Evolutionary conservation across 192 early-diverging fungal species (phyloP).

Genomic region (Entomortierella chlamydospora): DNA sequence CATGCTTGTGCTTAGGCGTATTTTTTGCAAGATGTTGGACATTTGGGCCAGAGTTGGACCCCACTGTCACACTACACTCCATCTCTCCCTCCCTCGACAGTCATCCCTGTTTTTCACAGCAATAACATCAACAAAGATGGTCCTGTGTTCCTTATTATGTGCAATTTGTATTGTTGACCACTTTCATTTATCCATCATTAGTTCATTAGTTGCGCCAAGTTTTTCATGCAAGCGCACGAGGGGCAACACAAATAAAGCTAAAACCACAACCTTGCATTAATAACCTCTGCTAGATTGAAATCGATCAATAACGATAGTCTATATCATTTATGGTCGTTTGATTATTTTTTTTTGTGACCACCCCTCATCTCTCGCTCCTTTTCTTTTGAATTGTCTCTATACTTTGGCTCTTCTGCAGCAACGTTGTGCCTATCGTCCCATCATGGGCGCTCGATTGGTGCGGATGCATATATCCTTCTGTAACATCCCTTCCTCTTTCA

Average conservation of each 20-base stretch:
- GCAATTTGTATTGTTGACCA: not conserved
- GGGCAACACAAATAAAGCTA: not conserved
- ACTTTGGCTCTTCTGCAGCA: conserved; percentile 4
- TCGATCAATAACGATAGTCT: too few species aligned
- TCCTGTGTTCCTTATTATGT: not conserved
- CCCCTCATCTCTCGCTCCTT: not conserved
- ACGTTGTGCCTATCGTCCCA: not conserved
- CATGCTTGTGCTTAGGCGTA: too few species aligned
- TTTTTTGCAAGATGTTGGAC: too few species aligned
- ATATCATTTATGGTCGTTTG: too few species aligned
- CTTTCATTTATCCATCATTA: too few species aligned
- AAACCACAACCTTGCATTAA: conserved; percentile 3
- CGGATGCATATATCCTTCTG: too few species aligned
- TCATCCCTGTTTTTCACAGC: too few species aligned
- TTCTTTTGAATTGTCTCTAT: not conserved
- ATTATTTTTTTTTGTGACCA: too few species aligned
- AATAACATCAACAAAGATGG: not conserved
- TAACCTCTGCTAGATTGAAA: not conserved
- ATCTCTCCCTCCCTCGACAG: too few species aligned
- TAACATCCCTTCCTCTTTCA: not conserved
- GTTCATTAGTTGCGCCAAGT: too few species aligned
- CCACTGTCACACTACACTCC: too few species aligned
- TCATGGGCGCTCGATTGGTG: not conserved
- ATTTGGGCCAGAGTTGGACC: too few species aligned
- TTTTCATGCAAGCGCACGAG: not conserved